Percentiles rank a stretch among this genome's conserved stretches.
phyloP scores from a whole-genome alignment of 2,329 filamentous ascomycete genomes.

The Claviceps humidiphila region DNA sequence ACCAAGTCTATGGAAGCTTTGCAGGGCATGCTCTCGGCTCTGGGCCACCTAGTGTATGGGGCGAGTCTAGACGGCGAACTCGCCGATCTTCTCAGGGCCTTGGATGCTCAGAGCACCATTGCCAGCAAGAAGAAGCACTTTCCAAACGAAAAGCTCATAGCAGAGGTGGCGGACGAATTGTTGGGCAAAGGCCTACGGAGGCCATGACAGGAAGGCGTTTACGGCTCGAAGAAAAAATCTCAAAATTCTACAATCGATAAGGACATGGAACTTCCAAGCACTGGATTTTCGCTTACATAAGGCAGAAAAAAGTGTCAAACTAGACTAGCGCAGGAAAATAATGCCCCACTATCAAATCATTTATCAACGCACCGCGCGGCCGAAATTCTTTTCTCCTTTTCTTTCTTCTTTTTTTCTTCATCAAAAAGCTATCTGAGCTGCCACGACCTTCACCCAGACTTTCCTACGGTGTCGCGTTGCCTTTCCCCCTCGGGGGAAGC shows the following conservation, averaged over 20 bases:
- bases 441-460: slow-evolving; percentile 48
- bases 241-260: background rate
- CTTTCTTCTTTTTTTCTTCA: slow-evolving; percentile 34
- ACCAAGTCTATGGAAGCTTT: slow-evolving; percentile 55
- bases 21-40: slow-evolving; percentile 60
- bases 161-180: slow-evolving; percentile 38
- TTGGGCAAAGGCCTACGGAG: slow-evolving; percentile 35
- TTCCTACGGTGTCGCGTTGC: slow-evolving; percentile 49
- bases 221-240: background rate
- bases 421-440: slow-evolving; percentile 52
- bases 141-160: slow-evolving; percentile 42
- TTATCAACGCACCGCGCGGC: slow-evolving; percentile 12
- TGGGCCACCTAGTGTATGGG: slow-evolving; percentile 66
- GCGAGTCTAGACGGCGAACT: slow-evolving; percentile 58
- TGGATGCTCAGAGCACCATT: slow-evolving; percentile 61
- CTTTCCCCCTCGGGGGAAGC: slow-evolving; percentile 35
- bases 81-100: slow-evolving; percentile 61
- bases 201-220: slow-evolving; percentile 9
- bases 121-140: slow-evolving; percentile 43
- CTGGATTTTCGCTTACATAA: background rate
- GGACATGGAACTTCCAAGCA: background rate
- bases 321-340: slow-evolving; percentile 10
- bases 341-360: slow-evolving; percentile 4
- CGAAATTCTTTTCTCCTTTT: slow-evolving; percentile 20
- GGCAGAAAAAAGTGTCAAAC: background rate